Base-by-base conservation (phyloP, 768 basidiomycete species). In the Lactarius akahatsu region DNA sequence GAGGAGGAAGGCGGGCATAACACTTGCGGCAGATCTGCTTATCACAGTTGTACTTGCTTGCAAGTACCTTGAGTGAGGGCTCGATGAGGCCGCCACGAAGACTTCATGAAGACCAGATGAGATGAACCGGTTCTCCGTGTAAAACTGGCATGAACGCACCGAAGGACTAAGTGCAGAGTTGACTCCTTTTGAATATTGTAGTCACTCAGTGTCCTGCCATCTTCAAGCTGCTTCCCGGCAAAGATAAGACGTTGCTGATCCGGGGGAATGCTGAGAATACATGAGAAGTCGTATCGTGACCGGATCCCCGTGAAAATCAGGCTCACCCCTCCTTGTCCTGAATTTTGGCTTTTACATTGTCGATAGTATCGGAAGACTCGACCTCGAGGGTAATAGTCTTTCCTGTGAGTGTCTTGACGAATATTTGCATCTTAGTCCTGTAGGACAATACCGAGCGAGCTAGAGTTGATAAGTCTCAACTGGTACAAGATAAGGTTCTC, bases 21-120 rank as follows among this genome's bases (percentile, higher is more conserved):
- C 97, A 98, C 80, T 98, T 98, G 80, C 97, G 94, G 86, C 97
- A 98, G 74, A 98, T 98, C 78, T 96, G 93, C 85, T 96, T 96
- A 81, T 97, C 94, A 78, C 95, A 98, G 82, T 98, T 98, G 88
- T 95, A 97, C 79, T 96, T 96, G 77, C 90, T 85, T 65, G 97
- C 97, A 68, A 98, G 87, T 50, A 94, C 94, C 81, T 98, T 98
- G 75, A 99, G 82, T 71, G 97, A 98, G 69, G 97, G 97, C 82
- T 99, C 97, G 72, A 99, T 98, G 83, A 99, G 94, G 61, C 97
- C 97, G 69, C 97, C 96, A 78, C 94, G 91, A 73, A 96, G 92
- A 83, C 91, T 91, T 70, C n/a, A 30, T 20, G 57, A 63, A 9
- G 38, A 20, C n/a, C 57, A 56, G 55, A 64, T 63, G 34, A 62